phyloP scores from a whole-genome alignment of 345 rosid genomes.

The Pistacia atlantica region DNA sequence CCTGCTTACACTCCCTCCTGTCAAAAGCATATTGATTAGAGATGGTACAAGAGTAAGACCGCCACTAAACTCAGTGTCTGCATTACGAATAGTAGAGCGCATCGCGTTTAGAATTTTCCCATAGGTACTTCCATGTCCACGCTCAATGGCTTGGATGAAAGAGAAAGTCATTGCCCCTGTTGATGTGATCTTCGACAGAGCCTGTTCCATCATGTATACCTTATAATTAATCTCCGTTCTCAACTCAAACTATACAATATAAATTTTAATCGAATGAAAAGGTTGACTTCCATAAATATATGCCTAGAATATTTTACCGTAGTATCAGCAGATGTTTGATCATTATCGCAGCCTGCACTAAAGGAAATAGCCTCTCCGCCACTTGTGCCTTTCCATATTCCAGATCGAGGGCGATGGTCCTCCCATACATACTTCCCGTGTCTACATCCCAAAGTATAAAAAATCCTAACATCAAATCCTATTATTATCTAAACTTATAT shows the following conservation, averaged over 20 bases:
- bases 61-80: constrained; percentile 28
- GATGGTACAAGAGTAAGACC: constrained; percentile 45
- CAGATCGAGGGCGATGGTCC: constrained; percentile 80
- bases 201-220: constrained; percentile 37
- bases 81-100: constrained; percentile 69
- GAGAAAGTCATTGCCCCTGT: constrained; percentile 97
- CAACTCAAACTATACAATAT: background rate
- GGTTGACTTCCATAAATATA: background rate
- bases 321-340: constrained; percentile 84
- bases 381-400: constrained; percentile 82
- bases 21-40: constrained; percentile 61
- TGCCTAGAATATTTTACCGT: constrained; percentile 40
- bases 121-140: constrained; percentile 65
- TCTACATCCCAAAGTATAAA: constrained; percentile 32
- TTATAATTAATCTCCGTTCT: background rate
- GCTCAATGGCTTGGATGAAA: constrained; percentile 83
- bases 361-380: constrained; percentile 91
- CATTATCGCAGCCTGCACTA: constrained; percentile 83
- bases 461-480: background rate
- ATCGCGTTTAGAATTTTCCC: constrained; percentile 71
- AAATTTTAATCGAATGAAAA: background rate
- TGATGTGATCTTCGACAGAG: constrained; percentile 62
- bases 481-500: background rate
- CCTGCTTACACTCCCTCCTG: constrained; percentile 45
- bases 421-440: constrained; percentile 69